Conservation (phyloP, 1,284 basidiomycete species). For the Ganoderma lucidum region DNA sequence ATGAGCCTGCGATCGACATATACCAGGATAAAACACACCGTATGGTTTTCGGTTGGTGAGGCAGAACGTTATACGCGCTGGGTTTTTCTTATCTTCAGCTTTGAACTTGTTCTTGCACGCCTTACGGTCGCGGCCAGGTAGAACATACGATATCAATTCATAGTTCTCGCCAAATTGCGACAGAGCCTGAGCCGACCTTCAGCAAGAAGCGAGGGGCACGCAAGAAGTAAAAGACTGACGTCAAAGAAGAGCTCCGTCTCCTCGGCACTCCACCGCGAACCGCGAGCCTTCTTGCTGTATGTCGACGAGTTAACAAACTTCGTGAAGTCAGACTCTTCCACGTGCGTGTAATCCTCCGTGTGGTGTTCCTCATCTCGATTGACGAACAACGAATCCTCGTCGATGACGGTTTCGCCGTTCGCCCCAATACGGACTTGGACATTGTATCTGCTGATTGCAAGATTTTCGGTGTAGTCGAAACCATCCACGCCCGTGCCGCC, state of each 20-base stretch:
- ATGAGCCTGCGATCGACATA: neutral
- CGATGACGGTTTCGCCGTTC: slow-evolving; percentile 82
- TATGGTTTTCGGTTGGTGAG: slow-evolving; percentile 74
- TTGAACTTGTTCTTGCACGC: slow-evolving; percentile 94
- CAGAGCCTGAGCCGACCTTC: slow-evolving; percentile 62
- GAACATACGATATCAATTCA: slow-evolving; percentile 86
- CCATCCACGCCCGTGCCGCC: slow-evolving; percentile 45
- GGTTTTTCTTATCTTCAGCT: slow-evolving; percentile 83
- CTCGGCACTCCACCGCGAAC: slow-evolving; percentile 84
- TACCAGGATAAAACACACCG: slow-evolving; percentile 51
- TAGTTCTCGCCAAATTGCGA: slow-evolving; percentile 93
- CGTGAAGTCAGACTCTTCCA: slow-evolving; percentile 84
- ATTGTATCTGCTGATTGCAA: slow-evolving; percentile 75
- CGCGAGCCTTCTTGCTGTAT: slow-evolving; percentile 78
- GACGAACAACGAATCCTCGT: slow-evolving; percentile 81
- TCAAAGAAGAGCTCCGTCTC: slow-evolving; percentile 90
- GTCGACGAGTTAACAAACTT: slow-evolving; percentile 89
- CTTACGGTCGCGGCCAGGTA: slow-evolving; percentile 87
- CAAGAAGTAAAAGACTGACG: slow-evolving; percentile 52
- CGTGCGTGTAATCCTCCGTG: slow-evolving; percentile 75
- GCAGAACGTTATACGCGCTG: slow-evolving; percentile 70
- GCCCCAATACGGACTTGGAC: slow-evolving; percentile 85
- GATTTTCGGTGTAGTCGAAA: slow-evolving; percentile 72
- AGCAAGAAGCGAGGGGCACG: slow-evolving; percentile 9
- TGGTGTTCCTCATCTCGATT: slow-evolving; percentile 71